Base-by-base conservation (phyloP, 208 protist genomes). In the Novymonas esmeraldas region DNA sequence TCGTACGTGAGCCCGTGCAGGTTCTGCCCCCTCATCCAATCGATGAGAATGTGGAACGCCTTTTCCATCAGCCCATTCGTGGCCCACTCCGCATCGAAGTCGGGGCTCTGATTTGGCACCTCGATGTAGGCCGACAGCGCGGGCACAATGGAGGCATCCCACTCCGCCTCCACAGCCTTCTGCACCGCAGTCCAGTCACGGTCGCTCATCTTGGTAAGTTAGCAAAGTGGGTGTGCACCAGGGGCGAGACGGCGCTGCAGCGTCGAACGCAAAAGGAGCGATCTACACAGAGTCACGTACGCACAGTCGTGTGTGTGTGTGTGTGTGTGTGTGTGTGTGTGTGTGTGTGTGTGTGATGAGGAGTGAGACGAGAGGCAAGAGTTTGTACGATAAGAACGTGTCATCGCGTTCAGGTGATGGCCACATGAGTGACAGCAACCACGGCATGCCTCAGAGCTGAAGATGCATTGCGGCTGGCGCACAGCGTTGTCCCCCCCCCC, bases 51-150 rank as follows among this genome's bases (percentile, higher is more conserved):
- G 22, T 94, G 67, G 41, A 98, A 84, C 36, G 94, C 95, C 62
- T 97, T 76, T 26, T 94, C 73, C 52, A 91, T 81, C 10, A 96
- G 72, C 3, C 96, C 96, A 68, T 98, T 98, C 9, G 82, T 94
- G 11, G 65, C 75, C 77, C 79, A 94, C 54, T 97, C 85, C 6
- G 49, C 45, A 65, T 99, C 97, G 70, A 86, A 99, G 42, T 82
- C 62, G 39, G 97, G 97, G 58, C 93, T 98, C 63, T 96, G 89
- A 78, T 97, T 98, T 55, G 95, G 96, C 39, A 99, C 83, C 59
- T 95, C 79, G 73, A 98, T 93, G 69, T 97, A 98, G 45, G 90
- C 82, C 29, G 77, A 83, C 28, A 98, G 65, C 1, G 82, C 68
- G 31, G 90, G 89, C n/a, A 98, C 52, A 52, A 97, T 85, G 9